Base-by-base conservation (phyloP, 176 grass and related monocot species). In the Guadua angustifolia region DNA sequence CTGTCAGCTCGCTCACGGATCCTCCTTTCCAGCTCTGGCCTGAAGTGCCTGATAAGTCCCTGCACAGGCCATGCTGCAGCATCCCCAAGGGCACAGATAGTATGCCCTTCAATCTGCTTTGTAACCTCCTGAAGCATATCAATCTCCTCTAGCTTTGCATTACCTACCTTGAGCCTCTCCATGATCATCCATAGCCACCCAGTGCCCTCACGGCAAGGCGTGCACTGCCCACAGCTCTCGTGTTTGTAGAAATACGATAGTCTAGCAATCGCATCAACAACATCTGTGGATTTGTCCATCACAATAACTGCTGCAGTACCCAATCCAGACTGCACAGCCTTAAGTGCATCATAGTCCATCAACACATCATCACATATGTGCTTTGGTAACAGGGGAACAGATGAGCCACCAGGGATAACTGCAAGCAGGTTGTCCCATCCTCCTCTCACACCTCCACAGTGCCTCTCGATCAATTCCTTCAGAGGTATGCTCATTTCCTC, bases 161-260 rank as follows among this genome's bases (percentile, higher is more conserved):
- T 94, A 49, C 95, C 95, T n/a, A 92, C 92, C 82, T 97, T 97
- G 24, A 97, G 68, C 83, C 94, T 97, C 88, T 94, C 94, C 94
- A 97, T 97, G 73, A 97, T 84, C 94, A 94, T 94, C 95, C 95
- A 97, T 9, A 97, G 81, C 95, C 95, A 97, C 14, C 88, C 88
- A 10, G 95, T 97, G 33, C 95, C 95, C 82, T 97, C 95, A 76
- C 95, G 88, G 90, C 95, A 97, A 7, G 95, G 95, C 0, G 95
- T 97, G 81, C 95, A 97, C 84, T 94, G 95, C 14, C 95, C 95
- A 74, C 95, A 97, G 78, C 92, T 97, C 86, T 97, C 94, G 15
- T 97, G 94, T 86, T 97, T 97, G 83, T 97, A 94, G 82, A 97
- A 97, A 82, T 97, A 97, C 0, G 94, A 94, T 63, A 97, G 79